phyloP scores from a whole-genome alignment of 2,329 filamentous ascomycete species.

The Claviceps sp. region DNA sequence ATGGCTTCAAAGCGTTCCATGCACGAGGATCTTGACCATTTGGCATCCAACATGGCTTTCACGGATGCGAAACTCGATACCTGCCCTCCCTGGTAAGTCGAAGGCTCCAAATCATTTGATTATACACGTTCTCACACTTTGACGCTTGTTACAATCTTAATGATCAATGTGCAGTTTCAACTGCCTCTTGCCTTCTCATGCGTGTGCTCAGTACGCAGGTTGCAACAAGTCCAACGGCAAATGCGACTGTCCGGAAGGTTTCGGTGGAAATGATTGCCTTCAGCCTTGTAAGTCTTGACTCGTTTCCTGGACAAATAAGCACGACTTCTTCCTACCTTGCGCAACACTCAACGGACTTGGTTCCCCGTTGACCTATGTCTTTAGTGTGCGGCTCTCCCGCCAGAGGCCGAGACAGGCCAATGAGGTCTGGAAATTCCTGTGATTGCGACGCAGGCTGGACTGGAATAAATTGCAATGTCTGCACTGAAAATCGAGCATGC shows the following conservation, averaged over 20 bases:
- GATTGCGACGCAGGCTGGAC: slow-evolving; percentile 87
- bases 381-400: slow-evolving; percentile 75
- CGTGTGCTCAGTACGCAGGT: slow-evolving; percentile 76
- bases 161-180: slow-evolving; percentile 58
- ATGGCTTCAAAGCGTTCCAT: slow-evolving; percentile 36
- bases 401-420: slow-evolving; percentile 64
- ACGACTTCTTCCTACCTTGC: neutral
- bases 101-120: neutral
- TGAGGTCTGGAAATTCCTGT: slow-evolving; percentile 59
- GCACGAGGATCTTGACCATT: slow-evolving; percentile 46
- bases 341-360: neutral
- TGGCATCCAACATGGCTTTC: slow-evolving; percentile 53
- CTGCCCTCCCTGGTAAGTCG: slow-evolving; percentile 60
- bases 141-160: slow-evolving; percentile 6
- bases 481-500: slow-evolving; percentile 69
- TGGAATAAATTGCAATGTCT: slow-evolving; percentile 97
- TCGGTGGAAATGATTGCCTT: slow-evolving; percentile 87
- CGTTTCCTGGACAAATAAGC: neutral
- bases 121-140: slow-evolving; percentile 13
- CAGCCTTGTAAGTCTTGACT: slow-evolving; percentile 46
- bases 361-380: neutral
- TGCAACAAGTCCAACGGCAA: slow-evolving; percentile 87
- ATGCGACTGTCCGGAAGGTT: slow-evolving; percentile 83
- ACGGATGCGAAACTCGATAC: slow-evolving; percentile 61
- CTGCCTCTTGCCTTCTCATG: slow-evolving; percentile 86